Percentiles rank a stretch among this genome's conserved stretches.
phyloP scores from a whole-genome alignment of 2,329 filamentous ascomycete species.

The Cladophialophora yegresii region DNA sequence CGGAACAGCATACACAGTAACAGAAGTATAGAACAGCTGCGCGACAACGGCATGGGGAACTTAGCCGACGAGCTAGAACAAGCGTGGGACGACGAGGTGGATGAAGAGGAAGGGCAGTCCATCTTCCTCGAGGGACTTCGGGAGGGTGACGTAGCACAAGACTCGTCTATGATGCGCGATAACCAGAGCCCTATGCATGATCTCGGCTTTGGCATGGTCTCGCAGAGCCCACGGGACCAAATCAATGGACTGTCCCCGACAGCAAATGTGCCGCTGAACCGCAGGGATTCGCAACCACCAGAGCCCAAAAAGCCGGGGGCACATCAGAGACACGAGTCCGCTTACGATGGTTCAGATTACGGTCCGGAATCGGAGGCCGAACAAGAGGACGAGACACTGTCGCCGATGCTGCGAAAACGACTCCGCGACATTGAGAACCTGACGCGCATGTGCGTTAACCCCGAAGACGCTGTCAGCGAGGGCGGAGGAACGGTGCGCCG shows the following conservation, averaged over 20 bases:
- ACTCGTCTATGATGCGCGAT: conserved; percentile 17
- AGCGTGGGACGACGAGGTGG: conserved; percentile 56
- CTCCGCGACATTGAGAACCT: conserved; percentile 60
- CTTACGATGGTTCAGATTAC: conserved; percentile 62
- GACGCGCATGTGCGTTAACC: conserved; percentile 46
- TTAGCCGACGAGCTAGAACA: conserved; percentile 65
- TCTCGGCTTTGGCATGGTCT: conserved; percentile 30
- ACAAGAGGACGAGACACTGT: conserved; percentile 51
- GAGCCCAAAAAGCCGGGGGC: conserved; percentile 40
- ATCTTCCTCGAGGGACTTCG: conserved; percentile 40
- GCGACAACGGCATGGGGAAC: conserved; percentile 58
- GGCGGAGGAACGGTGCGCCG: conserved; percentile 56
- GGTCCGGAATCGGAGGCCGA: conserved; percentile 60
- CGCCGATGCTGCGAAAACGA: conserved; percentile 56
- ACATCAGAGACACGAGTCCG: conserved; percentile 48
- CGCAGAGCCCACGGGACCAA: conserved; percentile 33
- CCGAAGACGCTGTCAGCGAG: conserved; percentile 44
- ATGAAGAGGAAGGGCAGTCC: conserved; percentile 51
- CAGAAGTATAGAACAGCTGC: conserved; percentile 30
- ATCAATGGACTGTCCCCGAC: conserved; percentile 19
- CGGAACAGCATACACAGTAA: conserved; percentile 42
- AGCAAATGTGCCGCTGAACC: conserved; percentile 41
- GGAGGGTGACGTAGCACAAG: conserved; percentile 39
- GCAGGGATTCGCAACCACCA: conserved; percentile 45
- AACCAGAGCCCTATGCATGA: conserved; percentile 33